These are phyloP conservation scores for Exophiala sp. DNA, from an alignment of 2,329 filamentous ascomycete genomes.

Conservation along the genomic window DNA sequence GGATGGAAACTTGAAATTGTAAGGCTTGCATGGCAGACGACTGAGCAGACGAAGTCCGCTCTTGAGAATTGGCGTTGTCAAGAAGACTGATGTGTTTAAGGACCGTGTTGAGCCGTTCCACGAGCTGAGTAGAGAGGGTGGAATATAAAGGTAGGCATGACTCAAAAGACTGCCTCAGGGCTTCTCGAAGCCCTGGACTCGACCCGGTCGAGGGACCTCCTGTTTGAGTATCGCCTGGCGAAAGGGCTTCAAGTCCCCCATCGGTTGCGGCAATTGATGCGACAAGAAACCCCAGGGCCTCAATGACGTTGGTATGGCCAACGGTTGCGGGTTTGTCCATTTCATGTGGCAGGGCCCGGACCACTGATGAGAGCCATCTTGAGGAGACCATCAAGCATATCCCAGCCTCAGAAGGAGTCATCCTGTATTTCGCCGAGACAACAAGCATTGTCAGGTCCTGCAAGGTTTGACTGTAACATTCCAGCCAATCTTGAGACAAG, in stretches of 20 bases:
- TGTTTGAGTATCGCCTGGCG: neutral
- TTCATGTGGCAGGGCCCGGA: constrained; percentile 6
- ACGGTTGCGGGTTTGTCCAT: constrained; percentile 3
- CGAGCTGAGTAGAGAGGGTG: constrained; percentile 22
- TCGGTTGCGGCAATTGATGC: constrained; percentile 19
- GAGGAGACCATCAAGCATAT: constrained; percentile 14
- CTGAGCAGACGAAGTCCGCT: constrained; percentile 7
- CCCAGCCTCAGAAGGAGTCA: constrained; percentile 5
- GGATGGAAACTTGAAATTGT: constrained; percentile 50
- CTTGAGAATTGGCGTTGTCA: constrained; percentile 5
- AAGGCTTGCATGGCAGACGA: constrained; percentile 33
- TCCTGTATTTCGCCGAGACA: constrained; percentile 17
- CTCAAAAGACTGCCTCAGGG: constrained; percentile 17
- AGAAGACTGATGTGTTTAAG: constrained; percentile 24
- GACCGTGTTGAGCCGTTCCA: constrained; percentile 22
- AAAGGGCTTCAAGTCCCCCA: constrained; percentile 19
- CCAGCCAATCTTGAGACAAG: neutral
- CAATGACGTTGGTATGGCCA: constrained; percentile 12
- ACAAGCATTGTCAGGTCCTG: constrained; percentile 24
- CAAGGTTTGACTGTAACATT: constrained; percentile 15
- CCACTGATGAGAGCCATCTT: constrained; percentile 21
- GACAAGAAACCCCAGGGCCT: constrained; percentile 22
- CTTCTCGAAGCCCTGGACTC: constrained; percentile 5
- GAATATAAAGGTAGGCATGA: constrained; percentile 17
- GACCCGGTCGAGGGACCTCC: neutral